Evolutionary conservation across 2,329 filamentous ascomycete genomes (phyloP), one percentile per base, ranked within the genome.

Genomic region (Plectosphaerella plurivora): DNA sequence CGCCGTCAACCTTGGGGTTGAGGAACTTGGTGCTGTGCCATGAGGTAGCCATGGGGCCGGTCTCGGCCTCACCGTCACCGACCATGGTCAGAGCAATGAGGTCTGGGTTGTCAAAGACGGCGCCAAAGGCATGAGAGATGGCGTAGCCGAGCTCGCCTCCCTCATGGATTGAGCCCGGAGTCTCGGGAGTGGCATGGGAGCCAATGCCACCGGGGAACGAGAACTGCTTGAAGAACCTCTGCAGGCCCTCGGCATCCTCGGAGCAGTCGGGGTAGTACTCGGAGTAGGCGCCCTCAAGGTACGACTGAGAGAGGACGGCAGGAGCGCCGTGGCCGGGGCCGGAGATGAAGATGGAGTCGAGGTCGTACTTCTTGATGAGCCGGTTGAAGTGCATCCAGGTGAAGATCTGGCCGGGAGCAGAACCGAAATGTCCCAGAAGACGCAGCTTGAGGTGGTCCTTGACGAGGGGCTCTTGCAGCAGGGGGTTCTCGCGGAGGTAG

Each of bases 11-110:
- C 59, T 89, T 86, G 5, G 88, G 88, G 64, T 91, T 91, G 57
- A 92, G 77, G 70, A 91, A 91, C 67, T 92, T 92, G 63, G 81
- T 91, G 69, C 85, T 88, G 70, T 92, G 88, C 88, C 88, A 92
- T 52, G 85, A 85, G 1, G 88, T 89, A 24, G 88, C 88, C 45
- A 91, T 73, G 16, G 88, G 88, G 1, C 88, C 88, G 1, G 88
- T 91, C 72, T 92, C 88, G n/a, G 87, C 79, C 68, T 92, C 88
- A 52, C 88, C 88, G 60, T 92, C 88, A 51, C 88, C 88, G 10
- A 92, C 88, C 76, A 91, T 88, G 33, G 87, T 89, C 54, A 91
- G 62, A 7, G 87, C 81, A 63, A 92, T 91, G 51, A 91, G 75
- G 57, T 89, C 68, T 0, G 88, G 88, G 64, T 91, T 73, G 62